phyloP scores from a whole-genome alignment of 2,329 filamentous ascomycete genomes.

The Phoma herbarum region DNA sequence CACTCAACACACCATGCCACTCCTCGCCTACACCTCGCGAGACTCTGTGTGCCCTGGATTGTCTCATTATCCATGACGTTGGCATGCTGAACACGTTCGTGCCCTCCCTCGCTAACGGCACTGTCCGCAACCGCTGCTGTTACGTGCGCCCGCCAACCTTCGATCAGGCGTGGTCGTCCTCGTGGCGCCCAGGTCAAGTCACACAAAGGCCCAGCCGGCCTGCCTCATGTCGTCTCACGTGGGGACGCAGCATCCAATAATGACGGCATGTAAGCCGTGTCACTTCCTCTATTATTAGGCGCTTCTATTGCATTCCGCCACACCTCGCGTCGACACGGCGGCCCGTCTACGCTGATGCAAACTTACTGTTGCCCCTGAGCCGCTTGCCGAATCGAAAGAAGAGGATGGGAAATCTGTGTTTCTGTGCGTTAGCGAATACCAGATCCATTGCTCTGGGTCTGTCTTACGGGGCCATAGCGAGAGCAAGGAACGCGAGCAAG shows the following conservation, averaged over 20 bases:
- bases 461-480: constrained; percentile 59
- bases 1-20: constrained; percentile 26
- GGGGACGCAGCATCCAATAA: constrained; percentile 43
- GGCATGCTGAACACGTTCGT: constrained; percentile 40
- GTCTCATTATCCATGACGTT: constrained; percentile 30
- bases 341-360: constrained; percentile 52
- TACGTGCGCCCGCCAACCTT: constrained; percentile 37
- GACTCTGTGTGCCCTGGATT: constrained; percentile 30
- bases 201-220: constrained; percentile 40
- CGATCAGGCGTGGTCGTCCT: constrained; percentile 47
- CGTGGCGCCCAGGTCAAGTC: constrained; percentile 46
- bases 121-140: constrained; percentile 34
- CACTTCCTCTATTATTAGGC: constrained; percentile 48
- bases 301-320: constrained; percentile 26
- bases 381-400: constrained; percentile 61
- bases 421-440: constrained; percentile 45
- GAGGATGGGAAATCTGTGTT: constrained; percentile 54
- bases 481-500: constrained; percentile 58
- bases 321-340: constrained; percentile 19
- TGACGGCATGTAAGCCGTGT: constrained; percentile 46
- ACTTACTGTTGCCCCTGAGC: constrained; percentile 58
- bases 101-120: constrained; percentile 35
- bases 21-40: constrained; percentile 32
- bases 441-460: constrained; percentile 36
- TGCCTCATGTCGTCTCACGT: constrained; percentile 51